These are phyloP conservation scores for Trametes punicea DNA, from an alignment of 768 basidiomycete genomes.

Conservation along the genomic window DNA sequence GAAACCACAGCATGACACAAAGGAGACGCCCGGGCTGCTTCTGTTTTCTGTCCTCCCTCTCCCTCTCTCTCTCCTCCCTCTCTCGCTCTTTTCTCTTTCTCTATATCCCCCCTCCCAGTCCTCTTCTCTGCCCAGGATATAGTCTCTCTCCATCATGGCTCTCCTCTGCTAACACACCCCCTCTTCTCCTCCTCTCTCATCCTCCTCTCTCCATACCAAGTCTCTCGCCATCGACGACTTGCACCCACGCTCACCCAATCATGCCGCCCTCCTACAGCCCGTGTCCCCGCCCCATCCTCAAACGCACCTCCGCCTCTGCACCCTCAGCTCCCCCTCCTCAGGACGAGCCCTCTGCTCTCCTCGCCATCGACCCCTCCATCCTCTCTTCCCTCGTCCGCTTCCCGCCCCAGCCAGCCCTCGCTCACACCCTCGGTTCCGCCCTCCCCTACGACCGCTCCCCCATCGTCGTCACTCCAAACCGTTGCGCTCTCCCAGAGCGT, in stretches of 20 bases:
- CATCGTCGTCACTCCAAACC: slow-evolving; percentile 68
- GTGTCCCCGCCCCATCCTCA: slow-evolving; percentile 57
- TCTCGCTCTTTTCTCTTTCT: not conserved
- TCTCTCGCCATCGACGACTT: not conserved
- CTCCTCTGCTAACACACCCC: slow-evolving; percentile 8
- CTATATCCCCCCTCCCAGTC: not conserved
- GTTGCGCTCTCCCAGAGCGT: slow-evolving; percentile 74
- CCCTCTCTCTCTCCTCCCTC: not conserved
- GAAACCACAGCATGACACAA: slow-evolving; percentile 5
- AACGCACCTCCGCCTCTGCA: slow-evolving; percentile 37
- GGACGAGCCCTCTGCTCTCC: slow-evolving; percentile 32
- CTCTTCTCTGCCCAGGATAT: not conserved
- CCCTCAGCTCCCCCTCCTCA: slow-evolving; percentile 19
- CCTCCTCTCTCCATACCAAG: not conserved
- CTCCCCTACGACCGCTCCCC: slow-evolving; percentile 74
- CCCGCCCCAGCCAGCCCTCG: slow-evolving; percentile 36
- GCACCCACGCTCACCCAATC: not conserved
- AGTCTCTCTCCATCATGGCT: slow-evolving; percentile 6
- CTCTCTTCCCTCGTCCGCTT: slow-evolving; percentile 51
- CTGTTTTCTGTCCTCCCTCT: slow-evolving; percentile 4
- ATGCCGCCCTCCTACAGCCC: slow-evolving; percentile 27
- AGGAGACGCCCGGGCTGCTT: slow-evolving; percentile 10
- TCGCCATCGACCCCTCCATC: slow-evolving; percentile 51
- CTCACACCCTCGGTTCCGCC: slow-evolving; percentile 38
- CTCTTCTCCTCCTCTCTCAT: not conserved